Percentiles rank a stretch among this genome's conserved stretches.
These are phyloP conservation scores for Chenopodium quinoa DNA, from an alignment of 148 eudicot species.

Conservation along the genomic window DNA sequence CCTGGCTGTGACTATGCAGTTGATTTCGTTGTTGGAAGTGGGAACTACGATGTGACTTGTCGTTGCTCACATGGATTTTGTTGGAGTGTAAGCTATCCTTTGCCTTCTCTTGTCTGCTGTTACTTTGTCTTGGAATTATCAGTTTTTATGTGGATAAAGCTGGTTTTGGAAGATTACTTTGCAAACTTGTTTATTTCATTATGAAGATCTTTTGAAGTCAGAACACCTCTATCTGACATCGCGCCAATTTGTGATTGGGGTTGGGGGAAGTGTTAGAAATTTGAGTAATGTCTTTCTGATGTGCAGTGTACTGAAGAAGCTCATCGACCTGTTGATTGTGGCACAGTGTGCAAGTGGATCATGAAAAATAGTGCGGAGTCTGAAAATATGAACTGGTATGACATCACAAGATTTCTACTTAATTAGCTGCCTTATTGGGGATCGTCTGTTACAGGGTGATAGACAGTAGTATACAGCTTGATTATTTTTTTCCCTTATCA, in stretches of 20 bases:
- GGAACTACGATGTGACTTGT: constrained; percentile 72
- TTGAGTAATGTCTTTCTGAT: constrained; percentile 8
- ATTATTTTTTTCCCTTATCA: neutral
- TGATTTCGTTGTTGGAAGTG: constrained; percentile 68
- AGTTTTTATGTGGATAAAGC: neutral
- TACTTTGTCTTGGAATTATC: neutral
- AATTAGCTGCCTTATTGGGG: neutral
- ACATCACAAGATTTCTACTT: neutral
- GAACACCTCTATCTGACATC: neutral
- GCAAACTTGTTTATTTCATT: neutral
- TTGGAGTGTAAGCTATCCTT: constrained; percentile 68
- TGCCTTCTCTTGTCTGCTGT: neutral
- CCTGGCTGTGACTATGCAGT: constrained; percentile 92
- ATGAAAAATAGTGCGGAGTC: constrained; percentile 86
- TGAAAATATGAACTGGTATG: constrained; percentile 89
- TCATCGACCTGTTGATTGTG: constrained; percentile 91
- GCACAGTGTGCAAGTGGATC: constrained; percentile 82
- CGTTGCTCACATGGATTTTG: constrained; percentile 74
- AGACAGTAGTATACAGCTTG: neutral
- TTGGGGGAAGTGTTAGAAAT: neutral
- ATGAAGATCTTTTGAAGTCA: neutral
- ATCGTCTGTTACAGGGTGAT: neutral
- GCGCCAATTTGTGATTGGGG: neutral
- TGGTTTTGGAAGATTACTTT: neutral
- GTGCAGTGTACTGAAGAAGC: constrained; percentile 87